Base-by-base conservation (phyloP, 768 basidiomycete genomes). In the Tricholoma sp. region DNA sequence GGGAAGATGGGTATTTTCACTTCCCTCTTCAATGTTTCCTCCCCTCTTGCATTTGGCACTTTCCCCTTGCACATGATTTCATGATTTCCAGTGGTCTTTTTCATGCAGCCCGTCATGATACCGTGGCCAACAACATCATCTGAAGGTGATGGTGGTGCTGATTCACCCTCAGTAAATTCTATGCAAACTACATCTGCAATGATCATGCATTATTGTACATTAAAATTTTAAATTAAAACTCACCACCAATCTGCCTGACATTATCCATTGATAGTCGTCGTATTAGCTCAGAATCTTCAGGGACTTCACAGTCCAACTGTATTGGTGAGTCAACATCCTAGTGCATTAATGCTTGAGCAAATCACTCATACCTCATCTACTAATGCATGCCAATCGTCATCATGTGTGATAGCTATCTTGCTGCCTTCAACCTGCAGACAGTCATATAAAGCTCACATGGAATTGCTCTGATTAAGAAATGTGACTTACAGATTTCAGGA, bases 371-470 rank as follows among this genome's bases (percentile, higher is more conserved):
- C n/a, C n/a, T 60, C 56, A 39, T 31, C 21, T 29, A 65, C 47
- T 8, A 60, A 39, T 4, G 58, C 53, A 46, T 43, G 18, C 61
- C 59, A 66, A 45, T 62, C 61, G 37, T 64, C 61, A 47, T 66
- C 64, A 39, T 64, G 60, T 24, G 59, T 51, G 11, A 66, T 29
- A 19, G 59, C 62, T 18, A 62, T 51, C 39, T 10, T 24, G 43
- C 51, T 59, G 61, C 12, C 4, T 52, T 32, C 39, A 14, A 31
- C 12, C 45, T 14, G 16, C 5, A 22, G 29, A 39, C n/a, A 11
- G 31, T 4, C 37, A 10, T 46, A 16, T 19, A 43, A 41, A 4
- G 10, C 27, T 19, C 49, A 10, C 14, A 29, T 22, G 43, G 19
- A 14, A 27, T 27, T 2, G 24, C 5, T 5, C 5, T 27, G 24